Conservation (phyloP, 805 yeast species). For the Cyberlindnera maritima region DNA sequence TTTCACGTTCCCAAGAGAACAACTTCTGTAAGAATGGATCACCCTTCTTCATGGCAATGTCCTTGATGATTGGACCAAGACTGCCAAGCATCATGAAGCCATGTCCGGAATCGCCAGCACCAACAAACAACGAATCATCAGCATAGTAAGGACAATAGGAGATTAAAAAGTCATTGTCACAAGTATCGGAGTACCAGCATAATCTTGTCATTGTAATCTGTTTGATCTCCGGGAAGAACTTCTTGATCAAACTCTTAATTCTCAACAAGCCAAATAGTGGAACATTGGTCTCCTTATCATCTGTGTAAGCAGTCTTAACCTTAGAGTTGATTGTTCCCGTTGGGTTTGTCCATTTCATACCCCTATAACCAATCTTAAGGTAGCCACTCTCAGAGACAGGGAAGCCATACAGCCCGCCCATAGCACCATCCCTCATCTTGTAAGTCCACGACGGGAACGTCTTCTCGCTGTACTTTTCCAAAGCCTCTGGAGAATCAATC, state of each 20-base stretch:
- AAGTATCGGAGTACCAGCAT: constrained; percentile 37
- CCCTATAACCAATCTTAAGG: constrained; percentile 32
- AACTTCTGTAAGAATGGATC: constrained; percentile 18
- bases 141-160: constrained; percentile 32
- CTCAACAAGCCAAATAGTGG: constrained; percentile 29
- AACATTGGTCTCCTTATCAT: constrained; percentile 24
- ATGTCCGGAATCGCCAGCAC: constrained; percentile 40
- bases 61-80: constrained; percentile 29
- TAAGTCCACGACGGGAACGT: constrained; percentile 31
- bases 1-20: constrained; percentile 29
- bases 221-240: constrained; percentile 28
- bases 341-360: constrained; percentile 32
- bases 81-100: constrained; percentile 37
- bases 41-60: constrained; percentile 20
- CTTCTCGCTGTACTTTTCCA: constrained; percentile 21
- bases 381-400: constrained; percentile 28
- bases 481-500: constrained; percentile 17
- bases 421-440: constrained; percentile 29
- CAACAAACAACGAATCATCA: constrained; percentile 31
- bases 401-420: constrained; percentile 33
- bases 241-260: constrained; percentile 27
- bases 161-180: constrained; percentile 34
- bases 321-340: constrained; percentile 20
- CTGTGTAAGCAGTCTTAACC: constrained; percentile 29
- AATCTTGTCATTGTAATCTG: constrained; percentile 26